phyloP scores from a whole-genome alignment of 495 filamentous ascomycete genomes.

The Staphylotrichum tortipilum region DNA sequence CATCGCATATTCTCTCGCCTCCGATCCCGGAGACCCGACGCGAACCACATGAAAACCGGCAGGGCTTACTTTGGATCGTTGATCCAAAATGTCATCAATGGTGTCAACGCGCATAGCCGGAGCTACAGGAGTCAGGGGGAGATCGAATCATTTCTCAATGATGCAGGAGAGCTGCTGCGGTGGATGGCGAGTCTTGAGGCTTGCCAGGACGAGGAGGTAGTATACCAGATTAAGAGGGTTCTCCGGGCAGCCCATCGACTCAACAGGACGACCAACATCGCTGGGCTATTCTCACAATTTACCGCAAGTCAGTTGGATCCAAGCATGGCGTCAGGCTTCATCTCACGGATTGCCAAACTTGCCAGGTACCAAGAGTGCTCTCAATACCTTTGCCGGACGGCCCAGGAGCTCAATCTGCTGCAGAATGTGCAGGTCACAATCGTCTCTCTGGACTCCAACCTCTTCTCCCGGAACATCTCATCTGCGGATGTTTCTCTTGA shows the following conservation, averaged over 20 bases:
- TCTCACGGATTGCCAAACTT: conserved; percentile 27
- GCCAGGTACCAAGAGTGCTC: conserved; percentile 29
- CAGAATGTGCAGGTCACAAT: conserved; percentile 18
- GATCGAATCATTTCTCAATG: background rate
- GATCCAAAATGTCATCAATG: background rate
- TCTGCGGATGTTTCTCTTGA: no score
- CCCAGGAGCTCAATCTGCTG: conserved; percentile 20
- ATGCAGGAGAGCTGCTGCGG: background rate
- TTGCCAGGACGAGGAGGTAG: background rate
- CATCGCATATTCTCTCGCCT: conserved; percentile 25
- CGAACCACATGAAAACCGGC: background rate
- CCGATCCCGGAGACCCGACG: conserved; percentile 6
- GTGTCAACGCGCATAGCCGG: background rate
- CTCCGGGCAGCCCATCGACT: conserved; percentile 1
- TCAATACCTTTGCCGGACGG: conserved; percentile 21
- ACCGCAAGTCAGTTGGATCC: conserved; percentile 5
- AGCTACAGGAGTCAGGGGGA: background rate
- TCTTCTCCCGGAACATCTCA: conserved; percentile 17
- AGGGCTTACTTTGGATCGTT: conserved; percentile 1
- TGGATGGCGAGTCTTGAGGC: background rate
- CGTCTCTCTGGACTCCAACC: conserved; percentile 16
- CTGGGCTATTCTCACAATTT: conserved; percentile 8
- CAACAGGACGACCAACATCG: background rate
- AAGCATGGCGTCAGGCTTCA: conserved; percentile 9
- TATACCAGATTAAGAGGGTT: background rate